Evolutionary conservation across 805 yeast species (phyloP), one percentile per base, ranked within the genome.

Genomic region (Teunomyces stri): DNA sequence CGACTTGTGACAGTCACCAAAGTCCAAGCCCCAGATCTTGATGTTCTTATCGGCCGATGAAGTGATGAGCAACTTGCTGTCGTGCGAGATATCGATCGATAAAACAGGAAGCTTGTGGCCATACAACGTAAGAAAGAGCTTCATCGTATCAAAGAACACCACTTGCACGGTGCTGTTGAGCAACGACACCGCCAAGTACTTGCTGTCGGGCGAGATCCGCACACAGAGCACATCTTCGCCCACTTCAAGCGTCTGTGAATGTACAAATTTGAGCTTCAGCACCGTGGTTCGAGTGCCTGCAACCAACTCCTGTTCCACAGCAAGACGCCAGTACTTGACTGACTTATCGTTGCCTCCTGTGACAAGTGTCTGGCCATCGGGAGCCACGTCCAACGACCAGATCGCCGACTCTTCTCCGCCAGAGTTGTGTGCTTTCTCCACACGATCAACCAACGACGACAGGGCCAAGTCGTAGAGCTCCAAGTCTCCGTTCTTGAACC

Each of bases 1-100:
- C 1, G 98, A 92, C 64, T 86, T 87, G 67, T 94, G 99, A 74
- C 99, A 94, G 68, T 94, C 99, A 68, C 99, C 99, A 68, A 94
- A 94, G 65, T 94, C 99, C 49, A 94, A 72, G 44, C 99, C 99
- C 99, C 99, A 94, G 48, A 94, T 87, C 69, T 95, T 90, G 62
- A 94, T 88, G 66, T 94, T 94, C 67, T 94, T 94, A 69, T 94
- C 99, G 0, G 99, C 99, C 1, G 97, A 89, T 3, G 97, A 88
- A 0, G 98, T 89, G 45, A 92, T 82, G 51, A 94, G 78, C 56
- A 94, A 65, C 66, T 94, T 92, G 33, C 92, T 84, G 65, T 94
- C 99, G 56, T 66, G 75, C 1, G 98, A 88, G 38, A 94, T 90
- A 63, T 94, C 99, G 55, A 94, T 80, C 2, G 96, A 85, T 45